Percentiles rank a stretch among this genome's conserved stretches.
Evolutionary conservation across 768 basidiomycete genomes (phyloP).

Genomic region (Boletus rubropictus): DNA sequence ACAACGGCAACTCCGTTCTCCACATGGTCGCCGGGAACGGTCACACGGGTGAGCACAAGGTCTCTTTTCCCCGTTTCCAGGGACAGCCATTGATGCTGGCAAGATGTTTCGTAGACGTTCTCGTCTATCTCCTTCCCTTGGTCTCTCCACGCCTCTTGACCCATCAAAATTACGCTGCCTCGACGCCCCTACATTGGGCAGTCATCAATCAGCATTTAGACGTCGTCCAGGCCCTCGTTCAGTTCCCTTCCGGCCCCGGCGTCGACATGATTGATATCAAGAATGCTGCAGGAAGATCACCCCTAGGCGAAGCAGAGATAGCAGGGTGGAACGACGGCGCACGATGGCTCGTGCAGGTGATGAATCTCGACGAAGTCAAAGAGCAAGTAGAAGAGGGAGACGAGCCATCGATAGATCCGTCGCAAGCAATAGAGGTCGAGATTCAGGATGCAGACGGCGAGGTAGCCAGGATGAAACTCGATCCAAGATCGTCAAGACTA

Average conservation of each 20-base stretch:
- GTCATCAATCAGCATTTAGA: conserved; percentile 74
- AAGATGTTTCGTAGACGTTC: conserved; percentile 58
- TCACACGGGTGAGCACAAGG: conserved; percentile 59
- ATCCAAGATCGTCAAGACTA: neutral
- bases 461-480: conserved; percentile 57
- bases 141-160: conserved; percentile 23
- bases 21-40: conserved; percentile 92
- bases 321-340: conserved; percentile 82
- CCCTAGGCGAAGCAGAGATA: conserved; percentile 77
- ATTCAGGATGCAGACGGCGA: conserved; percentile 68
- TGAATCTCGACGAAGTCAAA: conserved; percentile 58
- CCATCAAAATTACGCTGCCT: conserved; percentile 47
- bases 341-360: conserved; percentile 74
- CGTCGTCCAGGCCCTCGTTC: conserved; percentile 54
- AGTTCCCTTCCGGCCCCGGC: conserved; percentile 53
- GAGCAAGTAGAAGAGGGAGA: conserved; percentile 27
- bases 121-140: conserved; percentile 67
- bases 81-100: conserved; percentile 14
- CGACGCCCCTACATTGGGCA: conserved; percentile 91
- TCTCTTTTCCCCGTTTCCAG: neutral
- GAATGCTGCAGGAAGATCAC: conserved; percentile 65
- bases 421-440: conserved; percentile 55
- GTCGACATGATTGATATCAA: conserved; percentile 68
- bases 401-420: conserved; percentile 26
- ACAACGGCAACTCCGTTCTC: conserved; percentile 70